Percentiles rank a stretch among this genome's conserved stretches.
Conservation (phyloP, 148 eudicot species). For the Amaranthus cruentus region DNA sequence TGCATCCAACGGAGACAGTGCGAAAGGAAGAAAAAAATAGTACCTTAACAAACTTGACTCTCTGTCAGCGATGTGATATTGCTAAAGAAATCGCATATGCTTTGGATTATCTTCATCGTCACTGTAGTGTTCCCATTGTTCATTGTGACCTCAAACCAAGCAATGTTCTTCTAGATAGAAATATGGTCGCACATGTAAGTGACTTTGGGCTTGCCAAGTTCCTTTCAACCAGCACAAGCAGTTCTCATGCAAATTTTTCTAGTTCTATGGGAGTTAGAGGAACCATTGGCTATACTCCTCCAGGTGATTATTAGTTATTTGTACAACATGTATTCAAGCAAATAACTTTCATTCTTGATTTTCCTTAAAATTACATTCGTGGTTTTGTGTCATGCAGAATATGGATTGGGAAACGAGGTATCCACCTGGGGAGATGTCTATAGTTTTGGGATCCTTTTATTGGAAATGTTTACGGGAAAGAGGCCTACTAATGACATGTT, state of each 20-base stretch:
- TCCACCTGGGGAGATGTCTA: constrained; percentile 31
- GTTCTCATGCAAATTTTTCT: constrained; percentile 1
- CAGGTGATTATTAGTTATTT: constrained; percentile 11
- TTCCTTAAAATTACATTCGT: not conserved
- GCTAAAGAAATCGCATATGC: constrained; percentile 38
- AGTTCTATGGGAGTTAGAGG: constrained; percentile 25
- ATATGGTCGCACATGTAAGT: constrained; percentile 40
- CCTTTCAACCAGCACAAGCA: not conserved
- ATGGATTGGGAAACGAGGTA: constrained; percentile 27
- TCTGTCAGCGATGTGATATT: constrained; percentile 14
- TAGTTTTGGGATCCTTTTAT: constrained; percentile 32
- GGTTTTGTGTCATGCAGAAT: constrained; percentile 17
- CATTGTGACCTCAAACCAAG: constrained; percentile 45
- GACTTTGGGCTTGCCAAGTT: constrained; percentile 46
- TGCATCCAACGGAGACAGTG: constrained; percentile 3
- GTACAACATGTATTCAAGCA: too few species aligned
- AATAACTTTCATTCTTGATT: too few species aligned
- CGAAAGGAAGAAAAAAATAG: not conserved
- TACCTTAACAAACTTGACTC: not conserved
- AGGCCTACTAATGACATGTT: constrained; percentile 26
- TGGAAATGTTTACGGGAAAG: constrained; percentile 32
- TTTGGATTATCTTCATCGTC: constrained; percentile 38
- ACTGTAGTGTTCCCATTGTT: constrained; percentile 20
- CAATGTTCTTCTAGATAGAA: constrained; percentile 33
- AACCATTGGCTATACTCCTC: constrained; percentile 32